Percentiles rank a stretch among this genome's conserved stretches.
Evolutionary conservation across 139 green algal genomes (phyloP).

Genomic region (Chlorella sp.): DNA sequence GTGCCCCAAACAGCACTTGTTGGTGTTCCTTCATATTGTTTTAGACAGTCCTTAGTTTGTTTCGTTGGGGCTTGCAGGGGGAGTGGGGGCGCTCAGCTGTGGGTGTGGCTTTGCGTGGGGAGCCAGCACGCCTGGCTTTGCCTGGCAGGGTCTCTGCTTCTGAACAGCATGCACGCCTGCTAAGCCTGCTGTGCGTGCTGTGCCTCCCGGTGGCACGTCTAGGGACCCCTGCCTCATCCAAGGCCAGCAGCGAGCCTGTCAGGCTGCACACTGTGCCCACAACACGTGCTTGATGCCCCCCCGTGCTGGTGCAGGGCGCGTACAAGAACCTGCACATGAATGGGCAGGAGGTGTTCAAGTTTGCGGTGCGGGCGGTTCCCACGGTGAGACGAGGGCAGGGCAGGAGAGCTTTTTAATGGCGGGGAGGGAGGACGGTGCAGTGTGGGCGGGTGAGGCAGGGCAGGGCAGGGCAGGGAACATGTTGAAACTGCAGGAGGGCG

Average conservation of each 20-base stretch:
- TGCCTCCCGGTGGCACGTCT: too few relatives aligned
- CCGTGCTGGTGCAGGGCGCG: slow-evolving; percentile 38
- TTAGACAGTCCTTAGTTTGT: too few relatives aligned
- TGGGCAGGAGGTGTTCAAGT: slow-evolving; percentile 99
- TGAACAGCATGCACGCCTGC: background rate
- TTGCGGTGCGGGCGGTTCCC: slow-evolving; percentile 94
- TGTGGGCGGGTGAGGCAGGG: too few relatives aligned
- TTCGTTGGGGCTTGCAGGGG: background rate
- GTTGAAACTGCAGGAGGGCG: too few relatives aligned
- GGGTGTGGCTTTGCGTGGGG: background rate
- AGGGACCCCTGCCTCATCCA: too few relatives aligned
- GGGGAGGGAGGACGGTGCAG: background rate
- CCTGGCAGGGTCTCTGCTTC: background rate
- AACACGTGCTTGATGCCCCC: background rate
- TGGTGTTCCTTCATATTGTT: too few relatives aligned
- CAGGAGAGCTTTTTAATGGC: background rate
- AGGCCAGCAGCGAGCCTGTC: too few relatives aligned
- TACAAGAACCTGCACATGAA: slow-evolving; percentile 93
- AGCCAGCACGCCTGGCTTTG: background rate
- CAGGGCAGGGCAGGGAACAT: background rate
- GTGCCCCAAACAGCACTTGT: too few relatives aligned
- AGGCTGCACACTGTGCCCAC: background rate
- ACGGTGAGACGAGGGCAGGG: slow-evolving; percentile 49
- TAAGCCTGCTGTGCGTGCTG: background rate
- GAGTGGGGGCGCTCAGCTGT: background rate